Evolutionary conservation across 257 asterid species (phyloP), one percentile per base, ranked within the genome.

Genomic region (Solanum lycopersicoides): DNA sequence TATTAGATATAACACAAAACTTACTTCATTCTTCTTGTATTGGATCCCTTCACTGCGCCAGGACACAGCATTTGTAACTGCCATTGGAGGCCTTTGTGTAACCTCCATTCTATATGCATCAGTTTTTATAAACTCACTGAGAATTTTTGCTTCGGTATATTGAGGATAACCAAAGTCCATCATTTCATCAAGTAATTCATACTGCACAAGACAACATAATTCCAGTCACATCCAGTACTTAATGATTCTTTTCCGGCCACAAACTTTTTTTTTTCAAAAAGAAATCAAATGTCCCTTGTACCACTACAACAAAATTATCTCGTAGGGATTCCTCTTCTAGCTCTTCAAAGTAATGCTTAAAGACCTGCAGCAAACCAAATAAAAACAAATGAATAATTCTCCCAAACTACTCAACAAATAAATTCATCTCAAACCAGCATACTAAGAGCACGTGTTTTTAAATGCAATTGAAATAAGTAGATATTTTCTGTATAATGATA

Each of bases 91-190:
- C 91, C 99, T 95, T 92, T 97, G 99, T 23, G 98, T 63, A 86
- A 94, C 99, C 91, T 97, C 99, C 99, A 97, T 96, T 89, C 98
- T 91, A 89, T 97, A 97, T 89, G 99, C 99, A 92, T 97, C 99
- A 47, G 98, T 97, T 94, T 97, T 97, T 83, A 97, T 97, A 92
- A 96, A 97, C 93, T 97, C 99, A 32, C 99, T 95, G 34, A 97
- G 98, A 90, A 97, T 97, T 92, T 96, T 97, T 71, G 99, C 99
- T 91, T 97, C 99, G 28, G 99, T 97, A 85, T 86, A 97, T 94
- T 97, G 99, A 63, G 99, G 99, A 90, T 97, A 97, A 73, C 99
- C 99, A 87, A 96, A 97, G 91, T 97, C 99, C 99, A 97, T 97
- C 89, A 97, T 96, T 89, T 97, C 99, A 23, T 97, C 99, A 88